phyloP scores from a whole-genome alignment of 768 basidiomycete species.

The Agaricus blazei region DNA sequence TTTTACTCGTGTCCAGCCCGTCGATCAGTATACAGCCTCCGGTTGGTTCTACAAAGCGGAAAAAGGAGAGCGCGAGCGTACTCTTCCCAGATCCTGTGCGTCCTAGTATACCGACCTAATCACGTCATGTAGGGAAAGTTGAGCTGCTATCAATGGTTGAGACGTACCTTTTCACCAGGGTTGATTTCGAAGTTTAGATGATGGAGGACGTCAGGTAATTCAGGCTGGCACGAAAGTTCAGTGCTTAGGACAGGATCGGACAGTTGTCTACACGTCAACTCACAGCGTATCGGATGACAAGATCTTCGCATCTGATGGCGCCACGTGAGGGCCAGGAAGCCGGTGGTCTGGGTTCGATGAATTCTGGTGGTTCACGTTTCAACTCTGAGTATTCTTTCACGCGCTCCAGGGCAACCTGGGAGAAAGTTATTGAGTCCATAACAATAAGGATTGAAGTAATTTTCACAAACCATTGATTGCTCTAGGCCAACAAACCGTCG shows the following conservation, averaged over 20 bases:
- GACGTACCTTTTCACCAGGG: slow-evolving; percentile 69
- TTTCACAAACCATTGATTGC: slow-evolving; percentile 76
- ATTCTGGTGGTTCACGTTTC: slow-evolving; percentile 73
- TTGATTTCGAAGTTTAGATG: slow-evolving; percentile 66
- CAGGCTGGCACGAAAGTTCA: slow-evolving; percentile 47
- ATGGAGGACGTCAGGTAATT: slow-evolving; percentile 83
- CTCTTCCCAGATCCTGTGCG: slow-evolving; percentile 77
- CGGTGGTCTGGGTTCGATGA: slow-evolving; percentile 79
- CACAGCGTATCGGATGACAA: slow-evolving; percentile 77
- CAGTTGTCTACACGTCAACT: slow-evolving; percentile 30
- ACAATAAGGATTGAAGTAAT: background rate
- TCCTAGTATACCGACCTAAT: slow-evolving; percentile 64
- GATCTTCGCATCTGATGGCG: slow-evolving; percentile 63
- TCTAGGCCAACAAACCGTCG: slow-evolving; percentile 84
- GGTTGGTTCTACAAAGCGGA: slow-evolving; percentile 81
- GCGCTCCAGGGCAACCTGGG: slow-evolving; percentile 77
- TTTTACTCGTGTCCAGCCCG: slow-evolving; percentile 69
- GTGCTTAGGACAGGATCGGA: background rate
- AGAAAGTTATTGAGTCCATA: background rate
- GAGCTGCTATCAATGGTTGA: slow-evolving; percentile 24
- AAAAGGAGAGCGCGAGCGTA: slow-evolving; percentile 79
- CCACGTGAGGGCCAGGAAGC: slow-evolving; percentile 75
- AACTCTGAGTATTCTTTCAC: slow-evolving; percentile 90
- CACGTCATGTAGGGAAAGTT: background rate
- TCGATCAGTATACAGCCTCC: slow-evolving; percentile 73